Conservation (phyloP, 371 early-diverging fungal genomes). For the Ordospora pajunii region DNA sequence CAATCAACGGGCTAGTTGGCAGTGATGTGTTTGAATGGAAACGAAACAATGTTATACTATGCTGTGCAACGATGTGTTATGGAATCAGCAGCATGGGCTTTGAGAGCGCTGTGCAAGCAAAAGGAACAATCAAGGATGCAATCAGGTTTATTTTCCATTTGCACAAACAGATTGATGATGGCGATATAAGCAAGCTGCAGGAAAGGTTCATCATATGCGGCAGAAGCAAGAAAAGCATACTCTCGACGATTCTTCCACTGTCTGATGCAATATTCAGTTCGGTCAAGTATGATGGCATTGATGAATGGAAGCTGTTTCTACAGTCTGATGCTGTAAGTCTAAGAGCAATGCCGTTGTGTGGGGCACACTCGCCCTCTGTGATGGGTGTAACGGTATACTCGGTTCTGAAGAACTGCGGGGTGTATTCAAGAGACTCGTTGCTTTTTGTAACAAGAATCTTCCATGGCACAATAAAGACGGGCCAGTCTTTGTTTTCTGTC, state of each 20-base stretch:
- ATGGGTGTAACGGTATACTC: constrained; percentile 42
- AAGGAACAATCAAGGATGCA: constrained; percentile 33
- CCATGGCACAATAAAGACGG: constrained; percentile 22
- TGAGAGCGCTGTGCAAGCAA: constrained; percentile 7
- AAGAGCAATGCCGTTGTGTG: neutral
- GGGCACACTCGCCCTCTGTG: neutral
- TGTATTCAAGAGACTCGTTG: constrained; percentile 23
- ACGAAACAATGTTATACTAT: constrained; percentile 55
- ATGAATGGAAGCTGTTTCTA: neutral
- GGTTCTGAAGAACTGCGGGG: neutral
- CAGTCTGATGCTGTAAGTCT: neutral
- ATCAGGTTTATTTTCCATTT: constrained; percentile 31
- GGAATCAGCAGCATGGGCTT: constrained; percentile 42
- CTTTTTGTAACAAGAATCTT: constrained; percentile 43
- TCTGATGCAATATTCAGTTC: constrained; percentile 33
- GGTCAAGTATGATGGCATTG: constrained; percentile 1
- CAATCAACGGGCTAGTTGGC: constrained; percentile 40
- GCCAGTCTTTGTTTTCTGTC: constrained; percentile 18
- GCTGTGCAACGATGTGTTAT: constrained; percentile 39
- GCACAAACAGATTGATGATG: constrained; percentile 23
- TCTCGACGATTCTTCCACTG: constrained; percentile 34
- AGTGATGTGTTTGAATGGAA: constrained; percentile 51
- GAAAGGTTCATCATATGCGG: constrained; percentile 28
- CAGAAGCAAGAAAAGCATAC: constrained; percentile 35
- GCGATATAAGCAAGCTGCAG: constrained; percentile 32